Evolutionary conservation across 257 asterid species (phyloP).

Genomic region (Verbascum thapsus): DNA sequence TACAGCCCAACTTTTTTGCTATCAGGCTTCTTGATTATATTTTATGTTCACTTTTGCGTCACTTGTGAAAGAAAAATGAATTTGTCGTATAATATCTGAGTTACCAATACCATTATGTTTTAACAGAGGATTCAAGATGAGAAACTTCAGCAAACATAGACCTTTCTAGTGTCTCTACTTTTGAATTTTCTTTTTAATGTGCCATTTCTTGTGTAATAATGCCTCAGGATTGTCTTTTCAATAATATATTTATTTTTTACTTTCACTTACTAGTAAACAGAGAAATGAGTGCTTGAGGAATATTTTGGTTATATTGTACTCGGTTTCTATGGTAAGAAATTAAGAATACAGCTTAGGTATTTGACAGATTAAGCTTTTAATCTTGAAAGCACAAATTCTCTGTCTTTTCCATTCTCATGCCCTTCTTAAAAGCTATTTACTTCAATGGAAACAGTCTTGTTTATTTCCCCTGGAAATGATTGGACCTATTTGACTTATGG

Average conservation of each 20-base stretch:
- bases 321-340: too few species aligned
- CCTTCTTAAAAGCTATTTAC: not conserved
- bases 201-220: not conserved
- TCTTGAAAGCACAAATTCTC: not conserved
- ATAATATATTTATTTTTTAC: not conserved
- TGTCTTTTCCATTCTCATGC: not conserved
- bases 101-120: not conserved
- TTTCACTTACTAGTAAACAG: not conserved
- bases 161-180: slow-evolving; percentile 8
- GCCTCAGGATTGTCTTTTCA: not conserved
- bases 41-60: not conserved
- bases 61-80: not conserved
- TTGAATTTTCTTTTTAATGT: not conserved
- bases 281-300: slow-evolving; percentile 13
- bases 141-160: too few species aligned
- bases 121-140: not conserved
- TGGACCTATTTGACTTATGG: not conserved
- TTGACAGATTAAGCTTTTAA: slow-evolving; percentile 3
- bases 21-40: not conserved
- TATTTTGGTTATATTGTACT: not conserved
- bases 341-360: not conserved
- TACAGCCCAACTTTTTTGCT: not conserved
- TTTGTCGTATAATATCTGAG: not conserved
- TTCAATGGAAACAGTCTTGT: not conserved
- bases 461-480: not conserved